Evolutionary conservation across 192 early-diverging fungal genomes (phyloP).

Genomic region (Dissophora ornata): DNA sequence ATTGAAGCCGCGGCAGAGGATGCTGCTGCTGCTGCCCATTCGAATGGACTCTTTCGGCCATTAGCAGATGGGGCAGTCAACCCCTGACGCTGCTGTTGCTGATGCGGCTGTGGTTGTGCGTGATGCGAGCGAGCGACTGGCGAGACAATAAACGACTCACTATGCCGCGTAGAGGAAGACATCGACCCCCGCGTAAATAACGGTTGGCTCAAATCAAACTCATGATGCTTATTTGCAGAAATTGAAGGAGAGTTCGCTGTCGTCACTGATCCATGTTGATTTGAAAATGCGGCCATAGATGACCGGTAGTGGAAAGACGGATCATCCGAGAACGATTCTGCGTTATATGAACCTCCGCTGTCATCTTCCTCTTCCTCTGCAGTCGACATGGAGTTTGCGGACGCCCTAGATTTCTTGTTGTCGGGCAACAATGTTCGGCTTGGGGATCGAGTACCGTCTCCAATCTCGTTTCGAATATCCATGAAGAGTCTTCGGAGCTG

Average conservation of each 20-base stretch:
- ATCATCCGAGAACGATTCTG: constrained; percentile 47
- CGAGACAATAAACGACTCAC: constrained; percentile 1
- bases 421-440: not conserved
- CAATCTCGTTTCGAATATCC: constrained; percentile 50
- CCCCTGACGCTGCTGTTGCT: not conserved
- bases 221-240: not conserved
- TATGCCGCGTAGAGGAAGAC: not conserved
- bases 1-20: constrained; percentile 31
- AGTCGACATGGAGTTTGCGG: not conserved
- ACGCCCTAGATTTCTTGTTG: not conserved
- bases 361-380: constrained; percentile 9
- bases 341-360: constrained; percentile 10
- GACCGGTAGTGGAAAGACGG: constrained; percentile 33
- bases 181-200: not conserved
- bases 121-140: not conserved
- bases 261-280: not conserved
- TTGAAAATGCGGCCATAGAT: constrained; percentile 3
- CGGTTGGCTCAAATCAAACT: not conserved
- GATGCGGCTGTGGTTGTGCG: constrained; percentile 4
- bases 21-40: constrained; percentile 46
- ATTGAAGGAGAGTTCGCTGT: not conserved
- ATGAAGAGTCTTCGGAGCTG: constrained; percentile 48
- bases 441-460: constrained; percentile 12
- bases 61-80: not conserved
- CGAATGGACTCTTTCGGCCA: constrained; percentile 50